These are phyloP conservation scores for Brasenia schreberi DNA, from an alignment of 164 flowering plant genomes.

Conservation along the genomic window DNA sequence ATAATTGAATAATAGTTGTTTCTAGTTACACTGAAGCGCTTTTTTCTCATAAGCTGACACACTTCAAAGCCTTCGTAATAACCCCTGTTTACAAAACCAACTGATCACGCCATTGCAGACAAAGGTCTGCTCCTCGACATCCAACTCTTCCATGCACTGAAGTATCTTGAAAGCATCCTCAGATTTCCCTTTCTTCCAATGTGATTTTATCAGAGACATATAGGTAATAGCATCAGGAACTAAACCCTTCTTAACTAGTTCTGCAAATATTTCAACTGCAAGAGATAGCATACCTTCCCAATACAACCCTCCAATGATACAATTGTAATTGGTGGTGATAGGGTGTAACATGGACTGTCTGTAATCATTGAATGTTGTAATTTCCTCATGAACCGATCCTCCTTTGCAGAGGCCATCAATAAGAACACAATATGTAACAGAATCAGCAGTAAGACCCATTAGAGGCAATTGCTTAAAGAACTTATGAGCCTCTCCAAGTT, in stretches of 20 bases:
- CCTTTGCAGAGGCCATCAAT: constrained; percentile 56
- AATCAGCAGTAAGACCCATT: constrained; percentile 35
- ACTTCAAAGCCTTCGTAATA: constrained; percentile 28
- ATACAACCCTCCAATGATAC: constrained; percentile 50
- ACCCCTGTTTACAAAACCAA: constrained; percentile 42
- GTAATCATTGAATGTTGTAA: constrained; percentile 55
- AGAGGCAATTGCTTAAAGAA: constrained; percentile 36
- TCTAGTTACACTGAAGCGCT: constrained; percentile 18
- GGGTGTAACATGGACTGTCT: constrained; percentile 19
- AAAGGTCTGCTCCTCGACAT: constrained; percentile 9
- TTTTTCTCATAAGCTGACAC: constrained; percentile 27
- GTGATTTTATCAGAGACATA: constrained; percentile 26
- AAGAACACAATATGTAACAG: constrained; percentile 50
- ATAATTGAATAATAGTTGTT: constrained; percentile 32
- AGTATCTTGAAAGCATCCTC: constrained; percentile 36
- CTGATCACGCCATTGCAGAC: constrained; percentile 32
- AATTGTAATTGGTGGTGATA: constrained; percentile 32
- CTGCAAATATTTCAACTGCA: constrained; percentile 50
- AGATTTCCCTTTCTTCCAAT: constrained; percentile 22
- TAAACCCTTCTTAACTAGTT: constrained; percentile 31
- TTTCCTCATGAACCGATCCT: constrained; percentile 54
- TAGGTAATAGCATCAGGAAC: constrained; percentile 20
- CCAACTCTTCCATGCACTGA: constrained; percentile 19
- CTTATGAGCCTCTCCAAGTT: constrained; percentile 40
- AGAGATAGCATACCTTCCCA: constrained; percentile 37